A percentile compares a stretch with the other conserved stretches of the same genome.
Evolutionary conservation across 257 asterid genomes (phyloP).

Genomic region (Solanum appendiculatum): DNA sequence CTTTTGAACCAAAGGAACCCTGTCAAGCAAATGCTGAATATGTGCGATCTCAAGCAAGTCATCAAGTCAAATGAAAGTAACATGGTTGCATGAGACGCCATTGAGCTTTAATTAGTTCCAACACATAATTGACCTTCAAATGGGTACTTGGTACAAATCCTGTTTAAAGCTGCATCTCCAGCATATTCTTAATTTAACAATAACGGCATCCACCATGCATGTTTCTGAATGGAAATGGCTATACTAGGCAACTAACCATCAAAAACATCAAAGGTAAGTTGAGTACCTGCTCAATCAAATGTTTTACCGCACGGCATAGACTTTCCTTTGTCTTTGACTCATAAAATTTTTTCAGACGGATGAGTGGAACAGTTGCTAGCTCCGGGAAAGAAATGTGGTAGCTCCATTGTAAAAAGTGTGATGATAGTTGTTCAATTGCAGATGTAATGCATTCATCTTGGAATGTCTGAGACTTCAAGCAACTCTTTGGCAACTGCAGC

Average conservation of each 20-base stretch:
- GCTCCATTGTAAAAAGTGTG: constrained; percentile 87
- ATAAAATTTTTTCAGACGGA: constrained; percentile 49
- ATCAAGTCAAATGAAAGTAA: background rate
- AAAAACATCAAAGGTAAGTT: background rate
- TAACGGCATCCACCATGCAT: background rate
- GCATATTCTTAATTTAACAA: background rate
- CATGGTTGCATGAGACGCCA: background rate
- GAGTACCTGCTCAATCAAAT: constrained; percentile 79
- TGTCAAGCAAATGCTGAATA: background rate
- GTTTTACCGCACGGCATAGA: constrained; percentile 52
- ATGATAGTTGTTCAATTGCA: constrained; percentile 54
- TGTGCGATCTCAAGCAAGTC: background rate
- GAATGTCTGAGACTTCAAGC: constrained; percentile 54
- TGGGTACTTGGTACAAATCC: background rate
- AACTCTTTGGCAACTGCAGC: constrained; percentile 73
- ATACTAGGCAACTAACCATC: background rate
- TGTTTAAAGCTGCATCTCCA: background rate
- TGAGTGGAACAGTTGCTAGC: constrained; percentile 72
- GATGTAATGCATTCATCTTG: constrained; percentile 72
- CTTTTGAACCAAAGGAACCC: background rate
- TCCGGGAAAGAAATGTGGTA: constrained; percentile 85
- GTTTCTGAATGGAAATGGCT: background rate
- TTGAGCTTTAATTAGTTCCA: background rate
- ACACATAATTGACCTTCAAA: background rate
- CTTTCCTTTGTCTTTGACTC: constrained; percentile 49